Percentiles rank a stretch among this genome's conserved stretches.
These are phyloP conservation scores for Biancaea sappan DNA, from an alignment of 306 rosid species.

Conservation along the genomic window DNA sequence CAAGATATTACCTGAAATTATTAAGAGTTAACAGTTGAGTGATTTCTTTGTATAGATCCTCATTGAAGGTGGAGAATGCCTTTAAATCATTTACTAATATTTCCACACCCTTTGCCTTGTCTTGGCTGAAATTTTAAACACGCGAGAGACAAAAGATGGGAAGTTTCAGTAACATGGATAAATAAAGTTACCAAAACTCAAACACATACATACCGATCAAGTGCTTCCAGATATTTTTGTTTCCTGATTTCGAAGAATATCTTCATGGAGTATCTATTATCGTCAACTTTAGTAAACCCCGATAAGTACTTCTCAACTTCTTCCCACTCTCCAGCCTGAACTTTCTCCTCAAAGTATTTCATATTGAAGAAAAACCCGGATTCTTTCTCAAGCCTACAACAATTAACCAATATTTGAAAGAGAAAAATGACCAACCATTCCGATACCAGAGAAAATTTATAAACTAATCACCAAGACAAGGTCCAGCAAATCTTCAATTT, in stretches of 20 bases:
- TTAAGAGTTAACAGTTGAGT: constrained; percentile 79
- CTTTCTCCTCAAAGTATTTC: constrained; percentile 90
- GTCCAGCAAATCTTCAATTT: neutral
- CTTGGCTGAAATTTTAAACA: constrained; percentile 53
- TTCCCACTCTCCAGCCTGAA: constrained; percentile 92
- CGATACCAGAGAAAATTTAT: constrained; percentile 16
- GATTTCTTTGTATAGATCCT: constrained; percentile 80
- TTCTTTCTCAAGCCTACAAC: constrained; percentile 83
- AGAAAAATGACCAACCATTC: neutral
- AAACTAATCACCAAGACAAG: neutral
- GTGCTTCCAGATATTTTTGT: constrained; percentile 94
- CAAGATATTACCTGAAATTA: constrained; percentile 75
- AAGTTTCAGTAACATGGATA: constrained; percentile 14
- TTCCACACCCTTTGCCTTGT: constrained; percentile 76
- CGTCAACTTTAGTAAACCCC: constrained; percentile 85
- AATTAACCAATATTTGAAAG: constrained; percentile 18
- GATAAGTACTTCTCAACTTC: constrained; percentile 85
- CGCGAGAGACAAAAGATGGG: constrained; percentile 9
- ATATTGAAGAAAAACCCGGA: constrained; percentile 85
- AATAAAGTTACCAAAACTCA: neutral
- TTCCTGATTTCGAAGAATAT: constrained; percentile 85
- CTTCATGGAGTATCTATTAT: constrained; percentile 91
- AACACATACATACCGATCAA: constrained; percentile 62
- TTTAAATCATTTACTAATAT: constrained; percentile 78
- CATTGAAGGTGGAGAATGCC: constrained; percentile 75